phyloP scores from a whole-genome alignment of 2,329 filamentous ascomycete genomes.

The Aspergillus quadrilineatus region DNA sequence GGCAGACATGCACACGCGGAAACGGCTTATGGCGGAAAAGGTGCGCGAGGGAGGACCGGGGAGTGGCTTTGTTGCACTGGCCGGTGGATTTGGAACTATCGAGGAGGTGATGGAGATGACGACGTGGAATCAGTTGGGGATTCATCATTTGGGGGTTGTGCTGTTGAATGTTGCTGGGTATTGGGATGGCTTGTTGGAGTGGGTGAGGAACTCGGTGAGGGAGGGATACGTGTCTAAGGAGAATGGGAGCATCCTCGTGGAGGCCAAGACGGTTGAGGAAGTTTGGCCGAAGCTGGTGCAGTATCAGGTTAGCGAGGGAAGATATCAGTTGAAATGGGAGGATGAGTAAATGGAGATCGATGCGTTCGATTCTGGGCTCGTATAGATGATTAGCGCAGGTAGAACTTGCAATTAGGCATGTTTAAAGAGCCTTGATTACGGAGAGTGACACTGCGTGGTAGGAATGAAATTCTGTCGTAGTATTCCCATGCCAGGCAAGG shows the following conservation, averaged over 20 bases:
- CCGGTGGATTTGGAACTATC: slow-evolving; percentile 88
- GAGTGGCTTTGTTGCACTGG: slow-evolving; percentile 83
- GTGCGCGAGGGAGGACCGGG: slow-evolving; percentile 79
- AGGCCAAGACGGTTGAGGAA: slow-evolving; percentile 69
- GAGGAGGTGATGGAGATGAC: slow-evolving; percentile 97
- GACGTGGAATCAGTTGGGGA: slow-evolving; percentile 91
- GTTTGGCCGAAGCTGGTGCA: slow-evolving; percentile 68
- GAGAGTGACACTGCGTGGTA: background rate
- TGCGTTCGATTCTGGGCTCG: background rate
- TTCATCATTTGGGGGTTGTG: slow-evolving; percentile 76
- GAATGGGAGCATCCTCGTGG: slow-evolving; percentile 75
- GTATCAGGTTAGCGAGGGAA: slow-evolving; percentile 73
- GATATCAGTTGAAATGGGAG: slow-evolving; percentile 81
- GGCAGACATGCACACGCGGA: slow-evolving; percentile 92
- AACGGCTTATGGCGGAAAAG: slow-evolving; percentile 87
- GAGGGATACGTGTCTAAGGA: slow-evolving; percentile 72
- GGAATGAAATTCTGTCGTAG: slow-evolving; percentile 8
- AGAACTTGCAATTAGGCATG: background rate
- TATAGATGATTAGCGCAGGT: background rate
- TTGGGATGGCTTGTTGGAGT: slow-evolving; percentile 81
- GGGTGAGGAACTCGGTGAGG: slow-evolving; percentile 73
- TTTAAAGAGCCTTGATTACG: background rate
- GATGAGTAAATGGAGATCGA: slow-evolving; percentile 51
- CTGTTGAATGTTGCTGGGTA: slow-evolving; percentile 87
- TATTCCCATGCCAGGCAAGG: slow-evolving; percentile 2